These are phyloP conservation scores for Populus nigra DNA, from an alignment of 345 rosid species.

Conservation along the genomic window DNA sequence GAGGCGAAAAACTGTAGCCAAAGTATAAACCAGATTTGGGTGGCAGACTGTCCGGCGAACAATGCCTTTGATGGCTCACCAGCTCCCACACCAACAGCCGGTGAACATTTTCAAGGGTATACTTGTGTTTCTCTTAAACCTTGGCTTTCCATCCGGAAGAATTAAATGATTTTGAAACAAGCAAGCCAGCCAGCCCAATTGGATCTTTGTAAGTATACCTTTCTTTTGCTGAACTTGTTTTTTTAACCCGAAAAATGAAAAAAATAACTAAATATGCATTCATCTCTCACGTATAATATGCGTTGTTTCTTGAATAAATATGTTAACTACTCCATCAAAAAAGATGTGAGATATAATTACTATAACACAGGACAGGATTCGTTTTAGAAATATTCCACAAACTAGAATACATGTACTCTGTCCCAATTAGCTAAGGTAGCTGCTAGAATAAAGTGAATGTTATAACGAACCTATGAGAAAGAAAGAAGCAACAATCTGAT, in stretches of 20 bases:
- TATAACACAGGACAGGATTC: not conserved
- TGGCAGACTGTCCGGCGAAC: conserved; percentile 65
- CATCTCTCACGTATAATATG: not conserved
- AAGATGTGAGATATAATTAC: not conserved
- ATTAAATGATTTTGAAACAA: conserved; percentile 2
- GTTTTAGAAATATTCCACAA: not conserved
- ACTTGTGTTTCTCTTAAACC: conserved; percentile 66
- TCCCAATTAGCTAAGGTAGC: not conserved
- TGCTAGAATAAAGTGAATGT: not conserved
- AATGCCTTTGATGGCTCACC: conserved; percentile 75
- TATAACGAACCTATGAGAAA: not conserved
- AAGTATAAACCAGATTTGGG: conserved; percentile 67
- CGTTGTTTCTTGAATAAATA: not conserved
- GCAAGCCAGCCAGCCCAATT: not conserved
- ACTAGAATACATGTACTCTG: not conserved
- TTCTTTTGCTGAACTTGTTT: not conserved
- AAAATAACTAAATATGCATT: not conserved
- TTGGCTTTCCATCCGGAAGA: conserved; percentile 59
- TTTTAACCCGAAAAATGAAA: not conserved
- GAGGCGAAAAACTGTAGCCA: conserved; percentile 54
- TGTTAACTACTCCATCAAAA: not conserved
- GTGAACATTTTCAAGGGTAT: conserved; percentile 66
- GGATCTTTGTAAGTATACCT: conserved; percentile 13
- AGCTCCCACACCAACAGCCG: conserved; percentile 65
- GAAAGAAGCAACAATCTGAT: not conserved